Evolutionary conservation across 306 rosid genomes (phyloP).

Genomic region (Cyamopsis tetragonoloba): DNA sequence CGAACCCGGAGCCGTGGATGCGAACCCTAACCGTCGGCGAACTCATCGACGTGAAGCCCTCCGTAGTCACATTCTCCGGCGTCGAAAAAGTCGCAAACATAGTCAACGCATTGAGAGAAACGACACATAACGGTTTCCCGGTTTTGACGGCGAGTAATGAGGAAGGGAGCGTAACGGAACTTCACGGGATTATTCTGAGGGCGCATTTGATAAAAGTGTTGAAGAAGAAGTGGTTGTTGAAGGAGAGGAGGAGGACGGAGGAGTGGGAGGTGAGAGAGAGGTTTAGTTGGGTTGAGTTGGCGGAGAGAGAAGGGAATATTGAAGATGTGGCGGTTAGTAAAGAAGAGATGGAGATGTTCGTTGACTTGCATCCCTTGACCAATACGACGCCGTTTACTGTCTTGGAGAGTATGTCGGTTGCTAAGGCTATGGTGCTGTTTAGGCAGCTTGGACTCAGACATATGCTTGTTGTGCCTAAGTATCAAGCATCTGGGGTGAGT

Average conservation of each 20-base stretch:
- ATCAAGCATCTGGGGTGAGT: conserved; percentile 73
- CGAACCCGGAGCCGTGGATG: conserved; percentile 90
- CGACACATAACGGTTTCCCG: conserved; percentile 84
- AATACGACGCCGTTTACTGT: conserved; percentile 79
- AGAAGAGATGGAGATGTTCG: conserved; percentile 76
- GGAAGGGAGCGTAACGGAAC: conserved; percentile 49
- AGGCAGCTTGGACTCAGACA: conserved; percentile 82
- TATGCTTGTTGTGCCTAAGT: conserved; percentile 74
- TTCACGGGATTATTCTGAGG: conserved; percentile 77
- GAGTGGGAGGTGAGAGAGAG: conserved; percentile 92
- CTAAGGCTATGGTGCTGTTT: conserved; percentile 84
- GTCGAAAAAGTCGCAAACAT: conserved; percentile 64
- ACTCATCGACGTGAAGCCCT: conserved; percentile 66
- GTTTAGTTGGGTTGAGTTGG: conserved; percentile 67
- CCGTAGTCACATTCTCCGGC: conserved; percentile 56
- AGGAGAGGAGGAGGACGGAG: conserved; percentile 68
- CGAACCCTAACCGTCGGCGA: conserved; percentile 78
- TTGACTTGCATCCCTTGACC: conserved; percentile 81
- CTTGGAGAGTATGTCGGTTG: conserved; percentile 62
- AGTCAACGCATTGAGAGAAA: conserved; percentile 66
- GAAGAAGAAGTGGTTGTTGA: conserved; percentile 78
- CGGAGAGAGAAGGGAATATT: conserved; percentile 65
- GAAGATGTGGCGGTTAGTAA: conserved; percentile 69
- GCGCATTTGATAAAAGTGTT: conserved; percentile 69
- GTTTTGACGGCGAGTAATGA: conserved; percentile 43